Percentiles rank a stretch among this genome's conserved stretches.
Evolutionary conservation across 2,329 filamentous ascomycete species (phyloP).

Genomic region (Metarhizium sp.): DNA sequence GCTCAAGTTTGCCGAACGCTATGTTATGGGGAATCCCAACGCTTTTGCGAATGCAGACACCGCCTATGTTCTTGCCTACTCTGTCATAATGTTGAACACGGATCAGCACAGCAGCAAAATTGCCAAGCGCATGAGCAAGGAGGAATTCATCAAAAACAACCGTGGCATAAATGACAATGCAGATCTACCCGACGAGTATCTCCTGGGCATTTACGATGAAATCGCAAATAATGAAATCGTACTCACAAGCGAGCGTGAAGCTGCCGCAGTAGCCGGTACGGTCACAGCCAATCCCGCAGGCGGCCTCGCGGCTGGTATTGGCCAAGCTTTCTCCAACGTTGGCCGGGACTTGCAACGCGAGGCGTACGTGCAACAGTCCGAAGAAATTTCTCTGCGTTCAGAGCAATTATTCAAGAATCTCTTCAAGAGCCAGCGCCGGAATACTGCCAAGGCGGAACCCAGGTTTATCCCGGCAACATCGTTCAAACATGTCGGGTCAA

Average conservation of each 20-base stretch:
- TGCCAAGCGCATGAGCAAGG: conserved; percentile 77
- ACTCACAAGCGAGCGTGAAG: conserved; percentile 81
- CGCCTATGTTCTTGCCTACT: conserved; percentile 91
- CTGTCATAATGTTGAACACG: conserved; percentile 92
- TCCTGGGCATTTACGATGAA: conserved; percentile 83
- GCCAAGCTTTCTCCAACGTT: conserved; percentile 83
- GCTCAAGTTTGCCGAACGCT: conserved; percentile 96
- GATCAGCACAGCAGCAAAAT: conserved; percentile 90
- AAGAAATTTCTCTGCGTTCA: conserved; percentile 69
- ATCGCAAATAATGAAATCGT: conserved; percentile 90
- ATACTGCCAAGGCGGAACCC: conserved; percentile 57
- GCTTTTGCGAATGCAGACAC: conserved; percentile 98
- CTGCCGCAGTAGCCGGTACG: conserved; percentile 69
- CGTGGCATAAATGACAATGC: conserved; percentile 95
- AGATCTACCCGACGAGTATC: conserved; percentile 87
- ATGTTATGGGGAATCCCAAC: conserved; percentile 89
- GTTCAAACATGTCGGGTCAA: conserved; percentile 88
- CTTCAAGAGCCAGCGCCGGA: conserved; percentile 79
- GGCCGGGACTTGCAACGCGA: conserved; percentile 87
- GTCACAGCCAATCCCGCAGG: conserved; percentile 51
- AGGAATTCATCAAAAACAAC: conserved; percentile 99
- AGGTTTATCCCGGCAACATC: conserved; percentile 89
- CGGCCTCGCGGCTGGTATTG: conserved; percentile 65
- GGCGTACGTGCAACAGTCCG: conserved; percentile 88
- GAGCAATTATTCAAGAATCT: conserved; percentile 89